Evolutionary conservation across 257 asterid genomes (phyloP).

Genomic region (Przewalskia tangutica): DNA sequence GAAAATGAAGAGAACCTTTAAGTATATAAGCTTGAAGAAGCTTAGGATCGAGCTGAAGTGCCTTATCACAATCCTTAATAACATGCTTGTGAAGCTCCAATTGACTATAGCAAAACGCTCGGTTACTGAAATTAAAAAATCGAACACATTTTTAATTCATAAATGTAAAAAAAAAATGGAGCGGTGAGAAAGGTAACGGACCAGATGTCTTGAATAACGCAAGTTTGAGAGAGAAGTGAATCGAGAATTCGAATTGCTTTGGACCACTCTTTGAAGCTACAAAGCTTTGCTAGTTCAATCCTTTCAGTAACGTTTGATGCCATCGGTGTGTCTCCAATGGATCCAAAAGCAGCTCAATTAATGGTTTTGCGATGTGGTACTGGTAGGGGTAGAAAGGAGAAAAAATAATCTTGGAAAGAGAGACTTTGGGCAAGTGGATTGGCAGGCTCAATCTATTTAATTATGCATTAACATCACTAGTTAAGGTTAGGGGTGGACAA

Average conservation of each 20-base stretch:
- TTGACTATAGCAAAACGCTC: constrained; percentile 95
- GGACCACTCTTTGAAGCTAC: constrained; percentile 92
- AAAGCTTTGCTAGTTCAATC: constrained; percentile 73
- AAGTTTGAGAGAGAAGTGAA: constrained; percentile 55
- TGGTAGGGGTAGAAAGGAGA: background rate
- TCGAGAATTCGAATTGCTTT: constrained; percentile 96
- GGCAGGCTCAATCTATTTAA: too few relatives aligned
- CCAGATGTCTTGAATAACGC: constrained; percentile 85
- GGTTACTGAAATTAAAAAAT: constrained; percentile 47
- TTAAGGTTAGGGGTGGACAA: too few relatives aligned
- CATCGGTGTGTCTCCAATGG: constrained; percentile 28
- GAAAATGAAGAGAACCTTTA: constrained; percentile 39
- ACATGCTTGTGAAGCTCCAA: constrained; percentile 96
- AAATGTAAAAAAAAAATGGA: constrained; percentile 6
- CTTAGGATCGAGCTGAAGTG: constrained; percentile 75
- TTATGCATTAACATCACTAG: background rate
- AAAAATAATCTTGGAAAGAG: background rate
- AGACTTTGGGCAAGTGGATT: too few relatives aligned
- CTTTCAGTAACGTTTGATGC: constrained; percentile 55
- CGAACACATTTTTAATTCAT: constrained; percentile 11
- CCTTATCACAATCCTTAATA: constrained; percentile 84
- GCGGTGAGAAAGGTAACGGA: constrained; percentile 8
- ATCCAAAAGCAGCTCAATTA: constrained; percentile 17
- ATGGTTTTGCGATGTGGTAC: background rate
- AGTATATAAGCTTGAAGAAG: constrained; percentile 76